Percentiles rank a stretch among this genome's conserved stretches.
phyloP scores from a whole-genome alignment of 2,329 filamentous ascomycete genomes.

The Colletotrichum sp. region DNA sequence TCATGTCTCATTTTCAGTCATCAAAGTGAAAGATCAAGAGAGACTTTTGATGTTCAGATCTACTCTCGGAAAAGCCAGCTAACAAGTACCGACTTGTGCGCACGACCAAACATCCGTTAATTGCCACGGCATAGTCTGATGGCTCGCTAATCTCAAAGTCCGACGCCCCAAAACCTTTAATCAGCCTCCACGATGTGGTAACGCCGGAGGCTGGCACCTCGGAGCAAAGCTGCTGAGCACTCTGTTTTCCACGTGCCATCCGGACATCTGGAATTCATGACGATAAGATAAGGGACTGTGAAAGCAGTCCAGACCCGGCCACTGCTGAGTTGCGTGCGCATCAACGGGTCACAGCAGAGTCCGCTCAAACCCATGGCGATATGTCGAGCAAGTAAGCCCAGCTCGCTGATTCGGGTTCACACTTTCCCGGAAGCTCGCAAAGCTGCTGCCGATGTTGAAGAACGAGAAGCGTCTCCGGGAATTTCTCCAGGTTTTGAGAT shows the following conservation, averaged over 20 bases:
- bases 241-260: not conserved
- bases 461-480: not conserved
- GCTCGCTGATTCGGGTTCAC: not conserved
- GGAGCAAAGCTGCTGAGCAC: not conserved
- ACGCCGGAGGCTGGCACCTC: not conserved
- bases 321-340: not conserved
- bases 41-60: not conserved
- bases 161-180: not conserved
- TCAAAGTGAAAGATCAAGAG: not conserved
- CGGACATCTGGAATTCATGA: not conserved
- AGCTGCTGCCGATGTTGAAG: not conserved
- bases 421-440: not conserved
- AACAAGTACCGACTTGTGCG: not conserved
- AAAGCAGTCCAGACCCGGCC: not conserved
- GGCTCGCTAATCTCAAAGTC: not conserved
- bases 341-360: not conserved
- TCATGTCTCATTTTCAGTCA: not conserved
- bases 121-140: not conserved
- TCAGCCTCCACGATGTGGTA: not conserved
- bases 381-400: not conserved
- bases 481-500: not conserved
- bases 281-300: slow-evolving; percentile 1
- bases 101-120: not conserved
- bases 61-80: not conserved
- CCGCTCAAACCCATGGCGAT: not conserved